These are phyloP conservation scores for Serendipita sp. DNA, from an alignment of 768 basidiomycete species.

Conservation along the genomic window DNA sequence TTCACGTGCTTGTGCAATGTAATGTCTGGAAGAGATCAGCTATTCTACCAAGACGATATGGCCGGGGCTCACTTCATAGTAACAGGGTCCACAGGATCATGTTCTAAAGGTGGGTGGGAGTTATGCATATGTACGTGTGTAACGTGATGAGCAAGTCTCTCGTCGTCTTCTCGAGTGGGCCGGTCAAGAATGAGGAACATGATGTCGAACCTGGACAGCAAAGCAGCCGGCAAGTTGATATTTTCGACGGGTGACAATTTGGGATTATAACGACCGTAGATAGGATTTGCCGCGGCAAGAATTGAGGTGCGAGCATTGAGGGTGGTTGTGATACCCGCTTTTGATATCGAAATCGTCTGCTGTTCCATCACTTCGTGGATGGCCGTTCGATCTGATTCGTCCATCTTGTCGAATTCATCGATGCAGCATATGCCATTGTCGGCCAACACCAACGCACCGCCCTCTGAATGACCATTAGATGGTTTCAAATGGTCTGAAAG, in stretches of 20 bases:
- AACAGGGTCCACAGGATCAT: conserved; percentile 70
- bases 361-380: conserved; percentile 99
- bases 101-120: conserved; percentile 67
- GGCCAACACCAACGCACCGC: conserved; percentile 94
- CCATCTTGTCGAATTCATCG: conserved; percentile 99
- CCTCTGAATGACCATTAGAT: conserved; percentile 43
- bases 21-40: conserved; percentile 43
- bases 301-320: conserved; percentile 96
- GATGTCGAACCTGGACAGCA: conserved; percentile 91
- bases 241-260: conserved; percentile 98
- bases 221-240: conserved; percentile 94
- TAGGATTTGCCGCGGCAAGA: conserved; percentile 92
- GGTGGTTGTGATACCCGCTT: conserved; percentile 97
- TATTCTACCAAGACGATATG: conserved; percentile 9
- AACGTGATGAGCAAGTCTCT: conserved; percentile 90
- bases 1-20: conserved; percentile 82
- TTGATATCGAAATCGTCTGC: conserved; percentile 98
- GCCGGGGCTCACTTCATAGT: conserved; percentile 57
- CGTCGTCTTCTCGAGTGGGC: conserved; percentile 87
- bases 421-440: conserved; percentile 99
- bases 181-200: conserved; percentile 96
- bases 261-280: conserved; percentile 96
- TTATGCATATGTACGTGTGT: conserved; percentile 98
- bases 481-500: conserved; percentile 2
- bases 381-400: conserved; percentile 90